Evolutionary conservation across 805 yeast genomes (phyloP).

Genomic region (Kluyveromyces dobzhanskii): DNA sequence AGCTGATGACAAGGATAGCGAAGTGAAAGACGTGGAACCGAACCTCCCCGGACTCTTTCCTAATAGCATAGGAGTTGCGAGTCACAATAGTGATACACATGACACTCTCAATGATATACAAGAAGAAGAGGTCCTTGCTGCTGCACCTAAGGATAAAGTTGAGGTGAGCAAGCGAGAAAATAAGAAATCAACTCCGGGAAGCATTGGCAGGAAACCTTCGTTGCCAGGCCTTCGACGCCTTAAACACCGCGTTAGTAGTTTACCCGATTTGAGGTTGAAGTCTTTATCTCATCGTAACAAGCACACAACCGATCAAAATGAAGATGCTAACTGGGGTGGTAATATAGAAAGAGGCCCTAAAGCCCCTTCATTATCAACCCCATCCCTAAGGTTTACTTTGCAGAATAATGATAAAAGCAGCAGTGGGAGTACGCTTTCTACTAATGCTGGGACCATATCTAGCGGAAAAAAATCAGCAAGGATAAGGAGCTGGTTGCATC

Average conservation of each 20-base stretch:
- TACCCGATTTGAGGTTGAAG: conserved; percentile 16
- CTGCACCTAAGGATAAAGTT: conserved; percentile 2
- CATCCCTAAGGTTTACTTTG: neutral
- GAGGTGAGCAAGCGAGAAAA: conserved; percentile 2
- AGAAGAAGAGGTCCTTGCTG: conserved; percentile 11
- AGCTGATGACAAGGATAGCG: neutral
- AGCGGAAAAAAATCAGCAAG: neutral
- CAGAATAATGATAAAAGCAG: conserved; percentile 5
- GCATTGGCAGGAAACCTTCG: neutral
- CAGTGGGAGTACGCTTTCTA: conserved; percentile 5
- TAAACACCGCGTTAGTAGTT: conserved; percentile 15
- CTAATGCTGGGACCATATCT: conserved; percentile 3
- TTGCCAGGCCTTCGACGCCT: conserved; percentile 13
- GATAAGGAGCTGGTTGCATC: conserved; percentile 1
- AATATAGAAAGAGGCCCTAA: too few relatives aligned
- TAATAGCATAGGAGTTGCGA: neutral
- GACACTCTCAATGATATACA: conserved; percentile 11
- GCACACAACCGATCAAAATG: too few relatives aligned
- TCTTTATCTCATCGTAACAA: neutral
- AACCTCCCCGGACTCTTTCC: too few relatives aligned
- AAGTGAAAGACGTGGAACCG: too few relatives aligned
- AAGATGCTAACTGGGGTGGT: too few relatives aligned
- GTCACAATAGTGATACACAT: neutral
- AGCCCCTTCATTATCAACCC: too few relatives aligned
- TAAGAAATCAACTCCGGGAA: conserved; percentile 2